A percentile compares a stretch with the other conserved stretches of the same genome.
These are phyloP conservation scores for Penicillium soppii DNA, from an alignment of 495 filamentous ascomycete genomes.

Conservation along the genomic window DNA sequence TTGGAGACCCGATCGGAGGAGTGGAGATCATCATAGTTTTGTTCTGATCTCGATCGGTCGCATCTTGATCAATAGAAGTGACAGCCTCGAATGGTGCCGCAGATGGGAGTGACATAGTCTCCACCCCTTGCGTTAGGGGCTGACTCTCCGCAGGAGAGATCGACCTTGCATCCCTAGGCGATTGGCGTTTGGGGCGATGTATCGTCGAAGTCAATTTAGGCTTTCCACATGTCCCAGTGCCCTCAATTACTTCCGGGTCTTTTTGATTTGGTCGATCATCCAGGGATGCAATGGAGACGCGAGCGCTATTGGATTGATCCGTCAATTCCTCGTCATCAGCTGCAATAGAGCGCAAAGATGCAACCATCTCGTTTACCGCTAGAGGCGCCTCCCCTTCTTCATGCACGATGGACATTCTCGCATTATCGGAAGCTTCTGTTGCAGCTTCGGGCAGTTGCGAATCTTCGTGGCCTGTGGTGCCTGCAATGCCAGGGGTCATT, in stretches of 20 bases:
- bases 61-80: constrained; percentile 19
- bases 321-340: constrained; percentile 17
- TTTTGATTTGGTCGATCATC: constrained; percentile 18
- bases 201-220: constrained; percentile 28
- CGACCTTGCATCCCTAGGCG: constrained; percentile 33
- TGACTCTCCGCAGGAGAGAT: constrained; percentile 23
- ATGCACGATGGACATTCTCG: constrained; percentile 24
- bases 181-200: constrained; percentile 35
- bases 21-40: constrained; percentile 15
- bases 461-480: constrained; percentile 18
- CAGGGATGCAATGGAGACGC: constrained; percentile 22
- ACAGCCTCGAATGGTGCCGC: constrained; percentile 26
- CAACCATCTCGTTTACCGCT: constrained; percentile 20
- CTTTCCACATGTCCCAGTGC: constrained; percentile 35
- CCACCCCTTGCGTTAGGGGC: constrained; percentile 32
- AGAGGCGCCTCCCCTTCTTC: constrained; percentile 20
- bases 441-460: constrained; percentile 1
- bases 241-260: constrained; percentile 37
- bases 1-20: not conserved
- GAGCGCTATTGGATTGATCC: constrained; percentile 23
- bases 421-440: constrained; percentile 14
- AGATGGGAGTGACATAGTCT: constrained; percentile 23
- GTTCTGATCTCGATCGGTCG: constrained; percentile 20
- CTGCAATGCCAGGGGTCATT: constrained; percentile 18
- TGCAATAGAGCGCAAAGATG: constrained; percentile 20